phyloP scores from a whole-genome alignment of 768 basidiomycete species.

The Lactarius quietus region DNA sequence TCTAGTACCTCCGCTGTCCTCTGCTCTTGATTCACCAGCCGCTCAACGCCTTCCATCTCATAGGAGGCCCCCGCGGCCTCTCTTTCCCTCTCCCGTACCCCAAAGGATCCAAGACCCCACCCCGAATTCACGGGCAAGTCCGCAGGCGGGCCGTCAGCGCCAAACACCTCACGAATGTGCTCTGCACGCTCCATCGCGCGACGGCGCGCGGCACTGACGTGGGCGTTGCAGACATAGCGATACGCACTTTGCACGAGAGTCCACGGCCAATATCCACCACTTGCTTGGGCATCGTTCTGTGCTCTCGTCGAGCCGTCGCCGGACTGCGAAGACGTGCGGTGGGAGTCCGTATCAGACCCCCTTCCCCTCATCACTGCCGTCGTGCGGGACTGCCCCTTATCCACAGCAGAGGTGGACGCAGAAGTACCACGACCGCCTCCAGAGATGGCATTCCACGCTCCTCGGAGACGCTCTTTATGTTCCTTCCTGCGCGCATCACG shows the following conservation, averaged over 20 bases:
- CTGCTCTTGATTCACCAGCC: neutral
- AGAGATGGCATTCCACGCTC: slow-evolving; percentile 56
- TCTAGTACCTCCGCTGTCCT: slow-evolving; percentile 23
- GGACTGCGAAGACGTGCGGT: neutral
- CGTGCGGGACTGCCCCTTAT: neutral
- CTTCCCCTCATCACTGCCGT: neutral
- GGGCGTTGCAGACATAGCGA: slow-evolving; percentile 60
- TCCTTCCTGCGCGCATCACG: slow-evolving; percentile 47
- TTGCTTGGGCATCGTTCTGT: neutral
- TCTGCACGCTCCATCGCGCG: slow-evolving; percentile 68
- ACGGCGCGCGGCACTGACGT: slow-evolving; percentile 62
- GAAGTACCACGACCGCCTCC: slow-evolving; percentile 26
- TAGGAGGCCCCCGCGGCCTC: slow-evolving; percentile 34
- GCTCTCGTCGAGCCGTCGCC: neutral
- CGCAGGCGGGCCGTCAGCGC: slow-evolving; percentile 32
- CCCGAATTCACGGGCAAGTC: slow-evolving; percentile 39
- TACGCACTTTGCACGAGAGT: slow-evolving; percentile 51
- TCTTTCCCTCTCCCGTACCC: slow-evolving; percentile 38
- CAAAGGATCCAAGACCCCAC: slow-evolving; percentile 76
- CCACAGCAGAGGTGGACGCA: neutral
- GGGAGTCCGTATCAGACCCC: slow-evolving; percentile 38
- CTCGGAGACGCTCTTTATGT: slow-evolving; percentile 51
- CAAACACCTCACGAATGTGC: slow-evolving; percentile 59
- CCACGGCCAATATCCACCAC: slow-evolving; percentile 6
- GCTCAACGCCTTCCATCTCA: slow-evolving; percentile 21